Evolutionary conservation across 371 early-diverging fungal species (phyloP).

Genomic region (Rhizomucor pusillus): DNA sequence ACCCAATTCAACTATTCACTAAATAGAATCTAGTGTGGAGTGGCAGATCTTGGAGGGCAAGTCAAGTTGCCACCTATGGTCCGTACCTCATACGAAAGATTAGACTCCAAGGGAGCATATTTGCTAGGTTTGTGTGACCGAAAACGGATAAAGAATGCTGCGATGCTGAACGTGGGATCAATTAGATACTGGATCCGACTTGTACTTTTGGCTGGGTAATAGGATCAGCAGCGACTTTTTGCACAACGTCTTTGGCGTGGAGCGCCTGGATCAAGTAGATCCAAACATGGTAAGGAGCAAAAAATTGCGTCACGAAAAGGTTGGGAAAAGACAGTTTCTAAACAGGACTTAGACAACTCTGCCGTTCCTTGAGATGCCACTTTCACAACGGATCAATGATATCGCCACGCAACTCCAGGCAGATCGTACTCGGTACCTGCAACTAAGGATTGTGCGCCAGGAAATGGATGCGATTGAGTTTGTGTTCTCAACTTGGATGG

Average conservation of each 20-base stretch:
- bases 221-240: constrained; percentile 61
- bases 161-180: not conserved
- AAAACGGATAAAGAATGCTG: too few relatives aligned
- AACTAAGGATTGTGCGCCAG: constrained; percentile 59
- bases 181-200: constrained; percentile 77
- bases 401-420: constrained; percentile 62
- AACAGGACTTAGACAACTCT: constrained; percentile 18
- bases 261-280: constrained; percentile 73
- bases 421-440: constrained; percentile 35
- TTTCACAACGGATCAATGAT: constrained; percentile 55
- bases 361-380: constrained; percentile 57
- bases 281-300: constrained; percentile 54
- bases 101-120: constrained; percentile 77
- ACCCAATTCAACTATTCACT: not conserved
- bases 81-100: constrained; percentile 78
- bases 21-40: constrained; percentile 24
- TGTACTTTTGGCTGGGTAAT: constrained; percentile 89
- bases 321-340: not conserved
- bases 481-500: constrained; percentile 70
- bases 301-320: not conserved
- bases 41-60: constrained; percentile 36
- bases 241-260: constrained; percentile 73
- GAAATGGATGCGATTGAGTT: constrained; percentile 59
- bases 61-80: constrained; percentile 63
- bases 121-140: constrained; percentile 37